A percentile compares a stretch with the other conserved stretches of the same genome.
Conservation (phyloP, 2,329 filamentous ascomycete genomes). For the Aspergillus sp. region DNA sequence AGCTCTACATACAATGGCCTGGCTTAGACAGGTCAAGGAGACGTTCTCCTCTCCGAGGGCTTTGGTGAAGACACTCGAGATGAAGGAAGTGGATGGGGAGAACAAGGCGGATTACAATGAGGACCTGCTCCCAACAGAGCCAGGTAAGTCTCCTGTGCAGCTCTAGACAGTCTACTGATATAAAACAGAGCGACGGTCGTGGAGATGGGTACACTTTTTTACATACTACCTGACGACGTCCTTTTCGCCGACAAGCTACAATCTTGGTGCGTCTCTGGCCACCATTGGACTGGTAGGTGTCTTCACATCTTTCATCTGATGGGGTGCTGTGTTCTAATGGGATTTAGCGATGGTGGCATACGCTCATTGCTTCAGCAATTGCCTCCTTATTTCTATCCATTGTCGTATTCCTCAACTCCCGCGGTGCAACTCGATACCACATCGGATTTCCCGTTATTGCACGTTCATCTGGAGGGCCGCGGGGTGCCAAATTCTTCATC, state of each 20-base stretch:
- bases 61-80: too few relatives aligned
- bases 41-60: too few relatives aligned
- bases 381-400: conserved; percentile 44
- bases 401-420: conserved; percentile 48
- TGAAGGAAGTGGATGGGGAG: too few relatives aligned
- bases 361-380: conserved; percentile 43
- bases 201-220: conserved; percentile 7
- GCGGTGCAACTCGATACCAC: conserved; percentile 44
- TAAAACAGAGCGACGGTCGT: background rate
- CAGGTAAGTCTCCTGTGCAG: background rate
- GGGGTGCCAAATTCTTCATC: conserved; percentile 46
- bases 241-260: conserved; percentile 11
- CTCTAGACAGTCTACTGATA: background rate
- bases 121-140: conserved; percentile 2
- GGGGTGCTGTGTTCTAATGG: background rate
- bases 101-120: background rate
- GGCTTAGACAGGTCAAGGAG: too few relatives aligned
- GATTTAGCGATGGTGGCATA: conserved; percentile 10
- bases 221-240: conserved; percentile 9
- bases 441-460: conserved; percentile 43
- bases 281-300: conserved; percentile 12
- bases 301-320: background rate
- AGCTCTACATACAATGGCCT: too few relatives aligned
- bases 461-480: conserved; percentile 44
- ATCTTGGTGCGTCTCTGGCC: conserved; percentile 1